Conservation (phyloP, 2,329 filamentous ascomycete genomes). For the Fusarium camptoceras region DNA sequence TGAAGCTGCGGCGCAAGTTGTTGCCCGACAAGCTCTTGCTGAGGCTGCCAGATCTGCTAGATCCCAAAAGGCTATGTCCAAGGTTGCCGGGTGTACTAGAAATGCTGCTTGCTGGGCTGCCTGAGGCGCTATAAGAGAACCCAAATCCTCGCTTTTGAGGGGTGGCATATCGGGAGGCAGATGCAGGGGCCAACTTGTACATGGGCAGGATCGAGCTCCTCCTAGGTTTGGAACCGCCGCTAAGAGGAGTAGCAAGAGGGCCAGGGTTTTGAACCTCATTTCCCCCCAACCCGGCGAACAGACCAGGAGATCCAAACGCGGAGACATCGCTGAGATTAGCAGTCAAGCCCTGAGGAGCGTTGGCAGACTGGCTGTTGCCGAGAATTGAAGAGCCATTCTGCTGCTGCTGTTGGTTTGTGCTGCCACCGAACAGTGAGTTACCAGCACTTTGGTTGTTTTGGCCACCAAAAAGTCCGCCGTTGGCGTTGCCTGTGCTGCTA, state of each 20-base stretch:
- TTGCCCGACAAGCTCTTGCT: conserved; percentile 90
- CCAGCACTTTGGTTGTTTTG: conserved; percentile 60
- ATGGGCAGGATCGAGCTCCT: conserved; percentile 84
- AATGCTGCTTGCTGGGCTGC: conserved; percentile 72
- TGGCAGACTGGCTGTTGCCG: conserved; percentile 61
- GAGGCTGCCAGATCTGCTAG: conserved; percentile 77
- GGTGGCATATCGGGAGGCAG: conserved; percentile 82
- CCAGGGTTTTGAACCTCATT: conserved; percentile 79
- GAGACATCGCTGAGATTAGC: conserved; percentile 85
- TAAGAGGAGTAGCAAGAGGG: conserved; percentile 90
- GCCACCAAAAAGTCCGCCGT: conserved; percentile 66
- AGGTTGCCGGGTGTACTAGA: conserved; percentile 75
- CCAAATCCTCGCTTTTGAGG: conserved; percentile 90
- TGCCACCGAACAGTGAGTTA: conserved; percentile 59
- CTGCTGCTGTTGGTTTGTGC: conserved; percentile 62
- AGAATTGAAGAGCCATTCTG: conserved; percentile 69
- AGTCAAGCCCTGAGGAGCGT: conserved; percentile 74
- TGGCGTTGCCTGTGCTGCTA: conserved; percentile 56
- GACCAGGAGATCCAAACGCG: conserved; percentile 87
- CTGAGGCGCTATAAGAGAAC: conserved; percentile 87
- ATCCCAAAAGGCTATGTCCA: conserved; percentile 72
- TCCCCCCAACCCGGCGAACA: conserved; percentile 80
- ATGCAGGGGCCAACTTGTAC: conserved; percentile 86
- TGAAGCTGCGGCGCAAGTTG: conserved; percentile 85
- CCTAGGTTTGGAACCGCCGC: conserved; percentile 78